Evolutionary conservation across 768 basidiomycete genomes (phyloP).

Genomic region (Trametes cubensis): DNA sequence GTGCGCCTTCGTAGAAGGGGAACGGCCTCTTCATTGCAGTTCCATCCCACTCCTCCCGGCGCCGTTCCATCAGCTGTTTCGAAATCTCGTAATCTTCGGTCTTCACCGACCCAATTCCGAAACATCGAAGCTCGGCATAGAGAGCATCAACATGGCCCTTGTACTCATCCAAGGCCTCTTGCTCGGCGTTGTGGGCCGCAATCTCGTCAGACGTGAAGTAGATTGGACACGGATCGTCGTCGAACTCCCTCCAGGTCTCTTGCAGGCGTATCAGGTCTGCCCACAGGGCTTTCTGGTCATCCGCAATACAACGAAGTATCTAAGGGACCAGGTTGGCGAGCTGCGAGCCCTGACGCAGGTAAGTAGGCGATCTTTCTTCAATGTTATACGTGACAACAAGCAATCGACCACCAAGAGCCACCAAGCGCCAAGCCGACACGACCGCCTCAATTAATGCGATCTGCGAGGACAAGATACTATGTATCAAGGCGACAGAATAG

Average conservation of each 20-base stretch:
- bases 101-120: not conserved
- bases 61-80: not conserved
- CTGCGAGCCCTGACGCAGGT: not conserved
- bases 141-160: not conserved
- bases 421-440: no score
- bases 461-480: no score
- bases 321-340: not conserved
- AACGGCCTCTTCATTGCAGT: slow-evolving; percentile 12
- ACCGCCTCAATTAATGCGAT: no score
- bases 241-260: slow-evolving; percentile 1
- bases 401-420: no score
- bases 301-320: slow-evolving; percentile 12
- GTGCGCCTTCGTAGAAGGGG: slow-evolving; percentile 9
- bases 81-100: not conserved
- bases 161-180: not conserved
- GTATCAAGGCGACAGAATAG: no score
- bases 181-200: not conserved
- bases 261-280: not conserved
- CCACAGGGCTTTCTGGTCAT: slow-evolving; percentile 1
- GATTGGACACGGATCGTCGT: slow-evolving; percentile 8
- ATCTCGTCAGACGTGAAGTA: slow-evolving; percentile 9
- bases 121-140: not conserved
- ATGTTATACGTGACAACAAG: no score
- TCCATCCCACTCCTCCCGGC: slow-evolving; percentile 13
- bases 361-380: not conserved